Evolutionary conservation across 345 rosid genomes (phyloP), one percentile per base, ranked within the genome.

Genomic region (Psidium friedrichsthalianum): DNA sequence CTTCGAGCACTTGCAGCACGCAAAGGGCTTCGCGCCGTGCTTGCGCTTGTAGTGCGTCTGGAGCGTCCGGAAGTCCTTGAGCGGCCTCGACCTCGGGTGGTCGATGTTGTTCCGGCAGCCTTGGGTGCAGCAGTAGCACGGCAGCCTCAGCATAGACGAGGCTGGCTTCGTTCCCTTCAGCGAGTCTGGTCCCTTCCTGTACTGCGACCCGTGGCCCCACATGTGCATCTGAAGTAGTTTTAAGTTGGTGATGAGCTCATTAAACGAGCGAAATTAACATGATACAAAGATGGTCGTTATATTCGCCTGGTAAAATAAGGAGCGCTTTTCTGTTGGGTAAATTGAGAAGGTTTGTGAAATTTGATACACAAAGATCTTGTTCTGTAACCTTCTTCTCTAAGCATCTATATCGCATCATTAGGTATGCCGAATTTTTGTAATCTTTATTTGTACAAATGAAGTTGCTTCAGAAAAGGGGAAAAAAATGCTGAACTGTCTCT

Each of bases 141-240:
- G 97, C 56, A 96, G 92, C 88, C 94, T 92, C 78, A 96, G 86
- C 92, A 93, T 91, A 21, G 92, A 88, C 14, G 92, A 92, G 83
- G 94, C 90, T 20, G 95, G 90, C 86, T 94, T 95, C 51, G 93
- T 91, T 85, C 98, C 98, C 84, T 94, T 90, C 47, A 96, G 88
- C 3, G 98, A 93, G 82, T 95, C 98, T 5, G 98, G 94, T 32
- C 98, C 98, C 86, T 93, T 95, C 82, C 98, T 88, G 89, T 96
- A 96, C 88, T 96, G 95, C 40, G 97, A 95, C 47, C 98, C 98
- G 89, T 96, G 98, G 56, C 98, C 98, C 98, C 98, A 96, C 98
- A 95, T 94, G 88, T 96, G 98, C 98, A 96, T 96, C 98, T 96
- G 64, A 51, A 61, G 16, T 42, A 55, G 27, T 54, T 22, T 82